A percentile compares a stretch with the other conserved stretches of the same genome.
These are phyloP conservation scores for Sclerotinia minor DNA, from an alignment of 2,329 filamentous ascomycete species.

Conservation along the genomic window DNA sequence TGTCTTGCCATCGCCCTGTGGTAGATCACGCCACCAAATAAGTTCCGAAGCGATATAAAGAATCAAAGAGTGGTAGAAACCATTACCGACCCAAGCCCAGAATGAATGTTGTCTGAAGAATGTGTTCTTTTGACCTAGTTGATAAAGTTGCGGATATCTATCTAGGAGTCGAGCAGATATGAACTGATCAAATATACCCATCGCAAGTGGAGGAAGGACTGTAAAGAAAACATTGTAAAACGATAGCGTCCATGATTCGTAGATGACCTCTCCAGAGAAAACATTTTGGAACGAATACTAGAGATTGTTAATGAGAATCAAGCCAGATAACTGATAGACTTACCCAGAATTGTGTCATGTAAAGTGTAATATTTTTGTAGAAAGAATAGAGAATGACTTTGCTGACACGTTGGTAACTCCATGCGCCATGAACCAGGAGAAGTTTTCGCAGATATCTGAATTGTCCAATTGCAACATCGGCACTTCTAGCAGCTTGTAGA, in stretches of 20 bases:
- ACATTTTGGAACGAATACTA: conserved; percentile 97
- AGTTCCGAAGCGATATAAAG: conserved; percentile 83
- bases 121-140: conserved; percentile 84
- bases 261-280: conserved; percentile 96
- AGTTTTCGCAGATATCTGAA: conserved; percentile 95
- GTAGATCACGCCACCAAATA: conserved; percentile 80
- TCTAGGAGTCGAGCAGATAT: conserved; percentile 92
- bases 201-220: conserved; percentile 84
- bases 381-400: conserved; percentile 98
- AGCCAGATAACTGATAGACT: conserved; percentile 42
- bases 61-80: conserved; percentile 91
- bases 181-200: conserved; percentile 97
- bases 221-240: conserved; percentile 99
- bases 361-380: conserved; percentile 98
- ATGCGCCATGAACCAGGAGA: conserved; percentile 89
- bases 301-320: conserved; percentile 29
- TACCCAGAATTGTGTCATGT: conserved; percentile 99
- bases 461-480: conserved; percentile 93
- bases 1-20: conserved; percentile 74
- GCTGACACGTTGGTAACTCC: conserved; percentile 96
- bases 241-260: conserved; percentile 98
- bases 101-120: conserved; percentile 96
- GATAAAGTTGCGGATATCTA: conserved; percentile 93
- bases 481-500: conserved; percentile 91
- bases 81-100: conserved; percentile 87